Base-by-base conservation (phyloP, 1,284 basidiomycete genomes). In the Sutorius eximius region DNA sequence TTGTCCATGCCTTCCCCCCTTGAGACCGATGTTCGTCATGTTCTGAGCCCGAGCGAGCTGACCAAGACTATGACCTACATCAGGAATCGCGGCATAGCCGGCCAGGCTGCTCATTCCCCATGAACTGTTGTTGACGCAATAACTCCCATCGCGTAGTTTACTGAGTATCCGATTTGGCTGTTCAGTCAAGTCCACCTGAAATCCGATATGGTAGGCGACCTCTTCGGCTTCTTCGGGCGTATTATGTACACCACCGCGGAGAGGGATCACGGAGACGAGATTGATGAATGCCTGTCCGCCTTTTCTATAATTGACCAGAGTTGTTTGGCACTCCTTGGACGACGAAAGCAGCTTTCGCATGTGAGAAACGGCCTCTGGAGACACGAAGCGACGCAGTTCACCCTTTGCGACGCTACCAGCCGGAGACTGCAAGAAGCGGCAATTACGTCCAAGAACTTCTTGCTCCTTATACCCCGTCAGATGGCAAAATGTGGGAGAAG, bases 361-460 rank as follows among this genome's bases (percentile, higher is more conserved):
- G 56, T 84, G 79, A 11, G 79, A 72, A 9, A 94, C 91, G 2
- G 91, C 86, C 6, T 84, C 81, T 36, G 80, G 79, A 51, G 86
- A 81, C 8, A 89, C 91, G 66, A 85, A 86, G 49, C 76, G 77
- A 48, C 94, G 80, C 15, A 74, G 76, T 16, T 86, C 82, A 20
- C 90, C 92, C 54, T 82, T 82, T 30, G 75, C 70, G 33, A 92
- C 75, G 6, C 75, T 67, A 8, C 87, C 91, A 18, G 80, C 80
- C 5, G 95, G 95, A 0, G 85, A 78, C 73, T 94, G 90, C 32
- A 93, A 75, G 73, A 94, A 93, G 36, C 92, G 88, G 67, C 94
- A 97, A 70, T 96, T 96, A 44, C 85, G 76, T n/a, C 92, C 91
- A n/a, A 95, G 67, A 57, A 94, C 82, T 64, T 95, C 91, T 51